phyloP scores from a whole-genome alignment of 2,329 filamentous ascomycete genomes.

The Massarina eburnea region DNA sequence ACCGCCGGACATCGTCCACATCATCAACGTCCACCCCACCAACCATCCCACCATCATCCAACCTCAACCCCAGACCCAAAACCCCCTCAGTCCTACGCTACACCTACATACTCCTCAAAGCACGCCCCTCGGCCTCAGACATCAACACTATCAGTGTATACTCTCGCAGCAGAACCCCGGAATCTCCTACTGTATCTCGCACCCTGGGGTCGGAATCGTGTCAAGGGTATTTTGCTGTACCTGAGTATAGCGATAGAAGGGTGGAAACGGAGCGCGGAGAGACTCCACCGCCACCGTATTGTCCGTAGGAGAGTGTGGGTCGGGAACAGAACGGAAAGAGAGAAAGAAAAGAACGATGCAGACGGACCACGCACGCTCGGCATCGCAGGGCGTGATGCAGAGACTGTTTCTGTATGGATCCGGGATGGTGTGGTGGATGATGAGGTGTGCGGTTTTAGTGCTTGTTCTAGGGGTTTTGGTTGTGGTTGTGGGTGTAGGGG shows the following conservation, averaged over 20 bases:
- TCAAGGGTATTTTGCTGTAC: not conserved
- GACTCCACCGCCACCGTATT: slow-evolving; percentile 20
- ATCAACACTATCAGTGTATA: slow-evolving; percentile 17
- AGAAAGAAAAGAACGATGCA: not conserved
- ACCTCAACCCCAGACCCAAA: slow-evolving; percentile 10
- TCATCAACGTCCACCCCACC: slow-evolving; percentile 1
- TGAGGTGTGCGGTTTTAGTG: not conserved
- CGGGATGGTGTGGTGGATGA: not conserved
- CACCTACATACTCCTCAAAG: slow-evolving; percentile 32
- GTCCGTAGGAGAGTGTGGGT: slow-evolving; percentile 3
- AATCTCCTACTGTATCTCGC: not conserved
- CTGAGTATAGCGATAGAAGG: not conserved
- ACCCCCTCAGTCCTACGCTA: slow-evolving; percentile 29
- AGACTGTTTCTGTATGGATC: not conserved
- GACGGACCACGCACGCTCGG: not conserved
- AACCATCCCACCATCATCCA: not conserved
- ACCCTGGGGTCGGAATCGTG: not conserved
- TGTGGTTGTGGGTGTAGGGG: not conserved
- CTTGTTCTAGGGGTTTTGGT: not conserved
- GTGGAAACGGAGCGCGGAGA: slow-evolving; percentile 3
- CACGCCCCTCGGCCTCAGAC: slow-evolving; percentile 21
- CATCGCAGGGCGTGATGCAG: not conserved
- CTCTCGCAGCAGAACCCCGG: slow-evolving; percentile 4
- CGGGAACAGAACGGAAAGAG: not conserved
- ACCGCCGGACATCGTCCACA: slow-evolving; percentile 5